Evolutionary conservation across 2,329 filamentous ascomycete genomes (phyloP).

Genomic region (Aspergillus ochraceoroseus): DNA sequence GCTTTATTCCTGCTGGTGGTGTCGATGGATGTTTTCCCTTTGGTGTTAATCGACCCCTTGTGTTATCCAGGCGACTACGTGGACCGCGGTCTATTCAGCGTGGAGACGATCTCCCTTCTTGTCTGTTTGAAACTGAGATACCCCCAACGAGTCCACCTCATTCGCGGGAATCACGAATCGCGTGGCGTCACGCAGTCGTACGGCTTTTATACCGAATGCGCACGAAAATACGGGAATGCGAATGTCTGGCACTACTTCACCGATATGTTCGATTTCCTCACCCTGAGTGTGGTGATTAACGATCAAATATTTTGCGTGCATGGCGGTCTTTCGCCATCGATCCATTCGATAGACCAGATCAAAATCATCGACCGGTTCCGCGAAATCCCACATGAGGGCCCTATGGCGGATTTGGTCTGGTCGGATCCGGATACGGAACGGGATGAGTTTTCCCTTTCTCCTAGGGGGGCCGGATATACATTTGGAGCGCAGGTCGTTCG

Average conservation of each 20-base stretch:
- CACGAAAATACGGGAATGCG: slow-evolving; percentile 94
- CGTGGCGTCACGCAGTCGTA: slow-evolving; percentile 97
- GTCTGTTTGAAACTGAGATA: slow-evolving; percentile 97
- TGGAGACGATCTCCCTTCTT: slow-evolving; percentile 96
- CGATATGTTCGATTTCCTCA: slow-evolving; percentile 99
- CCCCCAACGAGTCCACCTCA: slow-evolving; percentile 89
- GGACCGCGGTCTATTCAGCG: slow-evolving; percentile 95
- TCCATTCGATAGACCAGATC: slow-evolving; percentile 98
- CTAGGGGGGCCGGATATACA: slow-evolving; percentile 90
- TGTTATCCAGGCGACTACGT: slow-evolving; percentile 79
- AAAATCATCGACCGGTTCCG: slow-evolving; percentile 99
- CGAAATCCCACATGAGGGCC: slow-evolving; percentile 96
- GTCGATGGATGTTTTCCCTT: not conserved
- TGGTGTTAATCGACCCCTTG: slow-evolving; percentile 9
- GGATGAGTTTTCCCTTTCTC: slow-evolving; percentile 93
- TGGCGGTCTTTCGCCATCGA: slow-evolving; percentile 81
- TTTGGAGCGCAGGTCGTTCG: slow-evolving; percentile 97
- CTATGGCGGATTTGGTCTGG: slow-evolving; percentile 99
- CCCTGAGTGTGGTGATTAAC: slow-evolving; percentile 94
- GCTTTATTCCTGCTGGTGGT: not conserved
- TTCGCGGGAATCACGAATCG: slow-evolving; percentile 96
- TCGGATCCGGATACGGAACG: slow-evolving; percentile 95
- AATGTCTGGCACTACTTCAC: slow-evolving; percentile 99
- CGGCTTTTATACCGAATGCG: slow-evolving; percentile 98
- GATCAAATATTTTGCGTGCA: slow-evolving; percentile 99